Evolutionary conservation across 2,329 filamentous ascomycete genomes (phyloP), one percentile per base, ranked within the genome.

Genomic region (Nothophoma quercina): DNA sequence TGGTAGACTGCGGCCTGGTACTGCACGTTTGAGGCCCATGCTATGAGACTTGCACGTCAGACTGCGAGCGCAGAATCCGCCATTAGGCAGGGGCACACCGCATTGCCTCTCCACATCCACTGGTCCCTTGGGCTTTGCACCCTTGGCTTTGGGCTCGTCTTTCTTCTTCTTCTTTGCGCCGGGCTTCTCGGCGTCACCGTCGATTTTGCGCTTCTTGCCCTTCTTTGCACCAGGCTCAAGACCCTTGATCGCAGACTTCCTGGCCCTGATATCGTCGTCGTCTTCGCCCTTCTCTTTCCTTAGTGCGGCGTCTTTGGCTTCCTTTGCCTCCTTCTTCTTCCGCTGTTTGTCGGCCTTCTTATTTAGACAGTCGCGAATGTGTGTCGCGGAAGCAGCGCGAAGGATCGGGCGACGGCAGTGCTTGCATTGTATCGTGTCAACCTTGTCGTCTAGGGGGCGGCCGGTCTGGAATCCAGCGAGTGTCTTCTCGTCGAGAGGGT

Each of bases 101-200:
- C 93, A 97, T 77, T 97, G 93, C 65, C 89, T 86, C 78, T 96
- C 93, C 16, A 97, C 93, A 75, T 97, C 93, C 32, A 97, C 93
- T 2, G 93, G 93, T 0, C 91, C 91, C 80, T 96, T 96, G 0
- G 90, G 88, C 68, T 96, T 96, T 0, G 90, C 84, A 1, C 84
- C 81, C 75, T 96, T 96, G 16, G 87, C 82, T 72, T 96, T 96
- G 1, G 88, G 88, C 68, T 96, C 91, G 58, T 96, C 91, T 78
- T 96, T 96, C 80, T 96, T 96, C 80, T 96, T 96, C 80, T 96
- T 96, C 60, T 87, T 85, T 75, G 71, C 68, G 50, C 93, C 95
- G 0, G 89, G 88, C 77, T 95, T 95, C 45, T 91, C 89, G n/a
- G 85, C 83, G 62, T 93, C 81, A 19, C 70, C 77, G 26, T 78